Evolutionary conservation across 257 asterid genomes (phyloP).

Genomic region (Solanum paucissectum): DNA sequence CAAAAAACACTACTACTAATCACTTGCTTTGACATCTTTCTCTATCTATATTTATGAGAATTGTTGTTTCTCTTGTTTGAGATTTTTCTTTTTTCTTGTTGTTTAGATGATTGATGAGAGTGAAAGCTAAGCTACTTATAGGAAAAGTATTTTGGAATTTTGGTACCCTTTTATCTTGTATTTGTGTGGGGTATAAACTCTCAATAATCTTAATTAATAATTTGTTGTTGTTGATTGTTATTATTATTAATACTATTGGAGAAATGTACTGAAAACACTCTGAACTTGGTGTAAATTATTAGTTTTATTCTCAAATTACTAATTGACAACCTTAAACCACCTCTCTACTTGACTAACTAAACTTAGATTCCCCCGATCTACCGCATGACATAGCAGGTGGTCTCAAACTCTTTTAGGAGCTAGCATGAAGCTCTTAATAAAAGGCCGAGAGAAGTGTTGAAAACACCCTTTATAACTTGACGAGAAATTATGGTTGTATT

Average conservation of each 20-base stretch:
- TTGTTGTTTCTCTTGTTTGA: background rate
- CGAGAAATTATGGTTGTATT: too few relatives aligned
- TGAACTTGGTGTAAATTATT: background rate
- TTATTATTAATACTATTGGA: background rate
- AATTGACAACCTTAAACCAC: too few relatives aligned
- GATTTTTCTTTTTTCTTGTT: background rate
- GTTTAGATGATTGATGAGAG: background rate
- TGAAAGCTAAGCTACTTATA: background rate
- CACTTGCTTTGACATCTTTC: background rate
- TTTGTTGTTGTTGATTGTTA: background rate
- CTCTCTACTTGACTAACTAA: background rate
- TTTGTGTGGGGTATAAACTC: background rate
- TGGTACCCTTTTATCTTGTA: background rate
- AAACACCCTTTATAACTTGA: background rate
- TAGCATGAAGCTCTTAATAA: too few relatives aligned
- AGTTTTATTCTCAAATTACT: background rate
- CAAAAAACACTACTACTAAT: background rate
- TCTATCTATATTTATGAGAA: background rate
- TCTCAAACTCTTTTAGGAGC: background rate
- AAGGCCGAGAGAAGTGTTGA: background rate
- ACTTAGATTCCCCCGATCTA: background rate
- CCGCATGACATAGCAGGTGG: background rate
- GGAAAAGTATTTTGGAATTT: background rate
- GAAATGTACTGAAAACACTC: rapidly evolving
- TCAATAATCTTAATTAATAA: background rate